Percentiles rank a stretch among this genome's conserved stretches.
Conservation (phyloP, 768 basidiomycete species). For the Pholiota microspora region DNA sequence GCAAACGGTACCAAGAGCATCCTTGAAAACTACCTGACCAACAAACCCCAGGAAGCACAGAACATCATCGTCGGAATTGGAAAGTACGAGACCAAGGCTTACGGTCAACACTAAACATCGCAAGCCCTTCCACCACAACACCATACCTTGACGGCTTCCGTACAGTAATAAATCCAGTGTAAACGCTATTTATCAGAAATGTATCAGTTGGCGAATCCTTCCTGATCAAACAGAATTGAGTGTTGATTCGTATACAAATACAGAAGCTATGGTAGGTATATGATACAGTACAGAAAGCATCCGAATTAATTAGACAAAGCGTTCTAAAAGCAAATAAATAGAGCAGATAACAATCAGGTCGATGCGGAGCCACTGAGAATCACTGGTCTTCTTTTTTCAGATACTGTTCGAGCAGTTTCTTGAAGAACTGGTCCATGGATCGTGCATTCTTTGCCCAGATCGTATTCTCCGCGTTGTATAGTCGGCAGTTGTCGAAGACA, state of each 20-base stretch:
- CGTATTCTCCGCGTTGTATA: slow-evolving; percentile 81
- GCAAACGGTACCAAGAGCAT: slow-evolving; percentile 70
- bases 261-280: slow-evolving; percentile 4
- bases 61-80: slow-evolving; percentile 79
- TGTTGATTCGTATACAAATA: slow-evolving; percentile 5
- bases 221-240: no score
- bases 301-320: no score
- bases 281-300: slow-evolving; percentile 3
- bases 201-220: background rate
- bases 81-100: slow-evolving; percentile 46
- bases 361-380: background rate
- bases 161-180: background rate
- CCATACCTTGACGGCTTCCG: background rate
- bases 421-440: slow-evolving; percentile 78
- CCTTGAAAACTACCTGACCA: slow-evolving; percentile 64
- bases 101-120: slow-evolving; percentile 48
- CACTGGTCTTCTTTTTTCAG: slow-evolving; percentile 28
- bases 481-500: slow-evolving; percentile 85
- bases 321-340: background rate
- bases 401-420: slow-evolving; percentile 42
- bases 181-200: background rate
- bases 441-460: slow-evolving; percentile 84
- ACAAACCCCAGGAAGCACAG: slow-evolving; percentile 66
- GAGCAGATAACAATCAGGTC: no score
- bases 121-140: background rate